A percentile compares a stretch with the other conserved stretches of the same genome.
These are phyloP conservation scores for Lanmaoa pseudosensibilis DNA, from an alignment of 768 basidiomycete species.

Conservation along the genomic window DNA sequence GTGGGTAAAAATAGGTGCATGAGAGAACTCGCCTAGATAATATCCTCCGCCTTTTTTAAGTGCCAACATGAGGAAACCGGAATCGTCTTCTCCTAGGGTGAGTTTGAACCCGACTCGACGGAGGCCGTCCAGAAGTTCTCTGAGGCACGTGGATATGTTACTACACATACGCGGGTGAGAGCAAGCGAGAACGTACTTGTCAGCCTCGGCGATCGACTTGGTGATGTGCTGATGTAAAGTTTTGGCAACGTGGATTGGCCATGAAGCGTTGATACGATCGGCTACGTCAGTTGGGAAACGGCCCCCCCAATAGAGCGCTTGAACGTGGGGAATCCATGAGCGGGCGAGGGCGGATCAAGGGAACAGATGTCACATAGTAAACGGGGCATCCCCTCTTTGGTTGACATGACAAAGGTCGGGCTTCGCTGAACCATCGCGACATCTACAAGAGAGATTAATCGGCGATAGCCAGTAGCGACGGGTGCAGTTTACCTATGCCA, in stretches of 20 bases:
- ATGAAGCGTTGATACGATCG: constrained; percentile 41
- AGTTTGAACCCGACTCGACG: constrained; percentile 54
- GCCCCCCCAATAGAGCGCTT: constrained; percentile 41
- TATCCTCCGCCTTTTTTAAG: constrained; percentile 58
- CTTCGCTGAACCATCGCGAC: constrained; percentile 48
- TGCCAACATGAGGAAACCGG: constrained; percentile 49
- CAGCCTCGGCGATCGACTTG: background rate
- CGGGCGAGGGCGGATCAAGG: background rate
- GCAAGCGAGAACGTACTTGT: background rate
- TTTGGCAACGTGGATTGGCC: constrained; percentile 29
- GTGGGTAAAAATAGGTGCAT: too few relatives aligned
- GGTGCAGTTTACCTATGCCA: constrained; percentile 39
- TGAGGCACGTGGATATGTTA: constrained; percentile 10
- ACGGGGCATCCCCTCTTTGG: constrained; percentile 36
- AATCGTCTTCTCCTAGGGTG: constrained; percentile 48
- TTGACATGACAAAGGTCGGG: constrained; percentile 51
- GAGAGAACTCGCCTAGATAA: constrained; percentile 51
- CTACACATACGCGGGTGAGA: background rate
- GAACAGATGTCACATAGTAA: constrained; percentile 4
- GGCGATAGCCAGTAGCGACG: background rate
- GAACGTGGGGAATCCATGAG: background rate
- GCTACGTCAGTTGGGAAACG: constrained; percentile 8
- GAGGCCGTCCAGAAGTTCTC: constrained; percentile 55
- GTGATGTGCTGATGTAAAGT: background rate
- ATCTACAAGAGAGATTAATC: constrained; percentile 21